Percentiles rank a stretch among this genome's conserved stretches.
Conservation (phyloP, 2,329 filamentous ascomycete species). For the Stachybotrys elegans region DNA sequence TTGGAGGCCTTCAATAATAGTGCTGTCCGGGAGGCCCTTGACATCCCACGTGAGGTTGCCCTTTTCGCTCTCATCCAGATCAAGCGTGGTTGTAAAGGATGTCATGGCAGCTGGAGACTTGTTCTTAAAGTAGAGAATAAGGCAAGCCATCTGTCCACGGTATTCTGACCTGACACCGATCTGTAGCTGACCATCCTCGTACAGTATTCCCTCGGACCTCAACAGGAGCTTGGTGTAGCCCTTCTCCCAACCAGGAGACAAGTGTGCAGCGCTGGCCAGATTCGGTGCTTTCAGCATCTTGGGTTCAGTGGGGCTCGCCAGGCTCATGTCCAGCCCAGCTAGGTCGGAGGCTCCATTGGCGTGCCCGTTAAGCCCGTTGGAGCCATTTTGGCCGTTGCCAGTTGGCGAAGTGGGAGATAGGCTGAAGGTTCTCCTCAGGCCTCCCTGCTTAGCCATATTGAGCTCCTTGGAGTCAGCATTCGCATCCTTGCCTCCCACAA, state of each 20-base stretch:
- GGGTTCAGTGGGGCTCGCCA: conserved; percentile 49
- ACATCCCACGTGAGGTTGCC: conserved; percentile 74
- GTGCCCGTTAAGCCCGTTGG: conserved; percentile 47
- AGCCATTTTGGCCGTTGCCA: conserved; percentile 34
- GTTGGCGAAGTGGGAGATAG: conserved; percentile 42
- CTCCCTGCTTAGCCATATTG: conserved; percentile 72
- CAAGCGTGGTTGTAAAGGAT: conserved; percentile 90
- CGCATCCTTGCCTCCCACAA: conserved; percentile 93
- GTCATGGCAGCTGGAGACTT: conserved; percentile 80
- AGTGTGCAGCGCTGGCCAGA: conserved; percentile 82
- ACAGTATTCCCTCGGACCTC: conserved; percentile 78
- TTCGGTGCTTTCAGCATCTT: conserved; percentile 68
- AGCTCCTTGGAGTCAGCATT: conserved; percentile 79
- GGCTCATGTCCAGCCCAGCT: conserved; percentile 74
- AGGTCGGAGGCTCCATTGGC: conserved; percentile 59
- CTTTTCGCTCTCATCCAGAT: conserved; percentile 67
- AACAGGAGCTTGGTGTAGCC: conserved; percentile 83
- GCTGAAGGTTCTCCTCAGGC: conserved; percentile 83
- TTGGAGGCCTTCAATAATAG: conserved; percentile 68
- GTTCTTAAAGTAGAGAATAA: conserved; percentile 95
- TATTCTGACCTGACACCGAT: conserved; percentile 91
- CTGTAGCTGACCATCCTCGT: conserved; percentile 92
- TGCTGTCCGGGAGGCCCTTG: conserved; percentile 82
- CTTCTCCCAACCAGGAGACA: conserved; percentile 90
- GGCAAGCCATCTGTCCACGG: conserved; percentile 86